Percentiles rank a stretch among this genome's conserved stretches.
These are phyloP conservation scores for Colletotrichum neosansevieriae DNA, from an alignment of 2,329 filamentous ascomycete genomes.

Conservation along the genomic window DNA sequence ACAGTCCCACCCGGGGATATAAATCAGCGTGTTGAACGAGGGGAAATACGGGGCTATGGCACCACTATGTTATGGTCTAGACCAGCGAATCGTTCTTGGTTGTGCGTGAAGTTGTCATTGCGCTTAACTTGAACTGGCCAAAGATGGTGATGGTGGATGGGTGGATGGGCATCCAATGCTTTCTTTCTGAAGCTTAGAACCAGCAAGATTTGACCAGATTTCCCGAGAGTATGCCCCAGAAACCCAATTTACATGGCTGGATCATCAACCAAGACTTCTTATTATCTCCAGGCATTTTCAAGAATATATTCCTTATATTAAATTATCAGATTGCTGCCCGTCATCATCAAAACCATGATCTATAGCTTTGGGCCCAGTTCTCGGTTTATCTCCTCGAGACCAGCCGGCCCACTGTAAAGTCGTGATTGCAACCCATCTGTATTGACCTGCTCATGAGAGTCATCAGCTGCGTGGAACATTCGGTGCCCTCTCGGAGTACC, in stretches of 20 bases:
- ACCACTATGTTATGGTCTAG: background rate
- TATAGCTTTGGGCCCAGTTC: conserved; percentile 25
- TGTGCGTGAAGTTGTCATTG: no score
- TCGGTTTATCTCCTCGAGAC: conserved; percentile 42
- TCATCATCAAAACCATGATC: background rate
- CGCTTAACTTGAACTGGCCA: no score
- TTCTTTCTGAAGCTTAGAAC: no score
- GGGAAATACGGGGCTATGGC: conserved; percentile 17
- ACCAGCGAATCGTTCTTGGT: no score
- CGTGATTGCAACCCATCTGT: conserved; percentile 33
- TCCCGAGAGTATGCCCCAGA: no score
- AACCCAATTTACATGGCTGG: no score
- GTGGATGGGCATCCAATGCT: no score
- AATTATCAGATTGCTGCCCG: background rate
- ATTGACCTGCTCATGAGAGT: conserved; percentile 32
- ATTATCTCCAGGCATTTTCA: no score
- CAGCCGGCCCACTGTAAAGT: conserved; percentile 42
- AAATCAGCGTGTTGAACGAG: conserved; percentile 3
- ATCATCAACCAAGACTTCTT: no score
- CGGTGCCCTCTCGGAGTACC: conserved; percentile 6
- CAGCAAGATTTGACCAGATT: no score
- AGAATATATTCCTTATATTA: no score
- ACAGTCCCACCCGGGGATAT: conserved; percentile 24
- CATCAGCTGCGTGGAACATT: background rate
- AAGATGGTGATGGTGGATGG: no score